Evolutionary conservation across 2,329 filamentous ascomycete species (phyloP).

Genomic region (Aureobasidium mangrovei): DNA sequence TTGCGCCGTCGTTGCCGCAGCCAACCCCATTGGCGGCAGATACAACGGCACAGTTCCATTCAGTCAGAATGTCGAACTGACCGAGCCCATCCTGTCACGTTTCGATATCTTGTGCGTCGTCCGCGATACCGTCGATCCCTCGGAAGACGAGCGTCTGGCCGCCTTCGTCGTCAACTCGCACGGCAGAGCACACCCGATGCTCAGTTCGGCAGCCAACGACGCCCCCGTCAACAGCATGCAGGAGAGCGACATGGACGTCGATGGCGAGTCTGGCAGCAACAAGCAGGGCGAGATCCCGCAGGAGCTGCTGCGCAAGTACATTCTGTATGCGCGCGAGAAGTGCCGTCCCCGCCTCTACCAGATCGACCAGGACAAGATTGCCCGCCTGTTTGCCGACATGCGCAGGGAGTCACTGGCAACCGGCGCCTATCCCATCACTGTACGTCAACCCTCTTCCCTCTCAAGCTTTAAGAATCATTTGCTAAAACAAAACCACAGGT

Average conservation of each 20-base stretch:
- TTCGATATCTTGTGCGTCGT: constrained; percentile 97
- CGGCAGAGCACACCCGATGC: constrained; percentile 69
- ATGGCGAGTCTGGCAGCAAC: constrained; percentile 43
- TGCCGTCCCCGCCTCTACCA: constrained; percentile 90
- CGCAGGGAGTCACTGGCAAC: constrained; percentile 84
- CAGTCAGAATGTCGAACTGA: constrained; percentile 91
- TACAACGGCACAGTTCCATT: constrained; percentile 97
- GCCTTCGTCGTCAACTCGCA: constrained; percentile 94
- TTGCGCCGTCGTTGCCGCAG: constrained; percentile 91
- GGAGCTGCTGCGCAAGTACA: constrained; percentile 88
- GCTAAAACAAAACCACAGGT: constrained; percentile 48
- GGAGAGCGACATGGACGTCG: constrained; percentile 51
- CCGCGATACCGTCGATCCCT: constrained; percentile 85
- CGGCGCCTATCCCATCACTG: constrained; percentile 94
- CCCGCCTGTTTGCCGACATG: constrained; percentile 93
- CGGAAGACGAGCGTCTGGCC: constrained; percentile 84
- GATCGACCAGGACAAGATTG: constrained; percentile 95
- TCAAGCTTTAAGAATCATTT: neutral
- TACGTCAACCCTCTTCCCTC: constrained; percentile 43
- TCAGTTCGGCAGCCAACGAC: constrained; percentile 33
- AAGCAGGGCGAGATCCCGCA: constrained; percentile 65
- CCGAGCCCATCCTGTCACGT: constrained; percentile 93
- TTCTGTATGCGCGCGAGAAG: constrained; percentile 84
- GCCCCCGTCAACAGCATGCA: constrained; percentile 35
- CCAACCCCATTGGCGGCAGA: constrained; percentile 90